Evolutionary conservation across 116 monocot genomes (phyloP).

Genomic region (Posidonia oceanica): DNA sequence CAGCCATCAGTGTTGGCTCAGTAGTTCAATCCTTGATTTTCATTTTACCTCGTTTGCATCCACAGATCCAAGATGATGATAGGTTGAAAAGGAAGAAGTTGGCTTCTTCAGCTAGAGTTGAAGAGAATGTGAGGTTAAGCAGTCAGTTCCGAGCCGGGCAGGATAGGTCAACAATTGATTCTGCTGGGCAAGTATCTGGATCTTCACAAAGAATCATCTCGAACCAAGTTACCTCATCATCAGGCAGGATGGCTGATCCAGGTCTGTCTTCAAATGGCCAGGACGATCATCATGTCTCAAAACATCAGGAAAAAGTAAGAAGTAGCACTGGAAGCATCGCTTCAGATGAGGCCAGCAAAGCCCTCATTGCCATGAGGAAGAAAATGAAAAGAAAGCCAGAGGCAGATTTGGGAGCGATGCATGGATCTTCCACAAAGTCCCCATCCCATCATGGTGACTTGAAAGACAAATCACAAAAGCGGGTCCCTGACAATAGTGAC

Average conservation of each 20-base stretch:
- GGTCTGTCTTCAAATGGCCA: constrained; percentile 18
- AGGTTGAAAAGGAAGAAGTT: constrained; percentile 69
- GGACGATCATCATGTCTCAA: constrained; percentile 16
- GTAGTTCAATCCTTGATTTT: neutral
- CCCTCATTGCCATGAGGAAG: constrained; percentile 23
- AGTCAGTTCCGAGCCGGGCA: constrained; percentile 19
- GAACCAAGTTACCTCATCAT: constrained; percentile 9
- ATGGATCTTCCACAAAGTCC: neutral
- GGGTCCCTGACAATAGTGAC: neutral
- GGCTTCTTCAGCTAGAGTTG: constrained; percentile 16
- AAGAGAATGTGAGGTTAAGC: constrained; percentile 15
- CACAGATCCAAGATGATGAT: constrained; percentile 52
- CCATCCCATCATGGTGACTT: constrained; percentile 3
- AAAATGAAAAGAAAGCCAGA: constrained; percentile 70
- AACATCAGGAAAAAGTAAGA: constrained; percentile 25
- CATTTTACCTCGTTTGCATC: neutral
- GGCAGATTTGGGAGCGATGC: constrained; percentile 26
- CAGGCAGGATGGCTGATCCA: constrained; percentile 19
- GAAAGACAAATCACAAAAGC: constrained; percentile 5
- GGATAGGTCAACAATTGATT: constrained; percentile 17
- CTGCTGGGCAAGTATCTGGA: constrained; percentile 5
- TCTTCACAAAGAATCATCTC: constrained; percentile 19
- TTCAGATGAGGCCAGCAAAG: constrained; percentile 27
- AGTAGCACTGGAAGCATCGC: constrained; percentile 4
- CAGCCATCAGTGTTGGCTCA: neutral